Conservation (phyloP, 441 rosid species). For the Pelargonium cotyledonis region DNA sequence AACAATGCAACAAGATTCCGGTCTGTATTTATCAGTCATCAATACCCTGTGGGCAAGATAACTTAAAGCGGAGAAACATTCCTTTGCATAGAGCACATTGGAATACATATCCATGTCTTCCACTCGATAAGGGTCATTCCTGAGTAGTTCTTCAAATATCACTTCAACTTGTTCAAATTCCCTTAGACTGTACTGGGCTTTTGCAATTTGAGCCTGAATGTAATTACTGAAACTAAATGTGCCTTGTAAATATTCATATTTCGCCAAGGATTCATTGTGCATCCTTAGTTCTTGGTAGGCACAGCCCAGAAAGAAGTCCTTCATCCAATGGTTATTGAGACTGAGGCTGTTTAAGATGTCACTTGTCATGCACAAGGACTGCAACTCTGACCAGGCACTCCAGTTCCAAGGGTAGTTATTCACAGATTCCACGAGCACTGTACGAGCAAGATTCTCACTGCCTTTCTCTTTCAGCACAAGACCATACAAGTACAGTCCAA, state of each 20-base stretch:
- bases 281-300: conserved; percentile 84
- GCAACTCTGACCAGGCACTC: conserved; percentile 95
- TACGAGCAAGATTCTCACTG: conserved; percentile 62
- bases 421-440: conserved; percentile 76
- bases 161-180: conserved; percentile 93
- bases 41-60: conserved; percentile 85
- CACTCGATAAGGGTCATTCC: conserved; percentile 75
- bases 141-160: conserved; percentile 78
- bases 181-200: conserved; percentile 75
- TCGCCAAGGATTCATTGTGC: conserved; percentile 68
- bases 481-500: conserved; percentile 80
- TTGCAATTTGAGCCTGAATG: conserved; percentile 89
- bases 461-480: conserved; percentile 89
- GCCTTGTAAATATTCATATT: conserved; percentile 61
- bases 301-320: conserved; percentile 79
- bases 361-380: conserved; percentile 58
- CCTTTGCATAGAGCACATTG: conserved; percentile 87
- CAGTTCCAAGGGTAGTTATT: conserved; percentile 96
- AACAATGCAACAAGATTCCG: conserved; percentile 91
- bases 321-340: conserved; percentile 88
- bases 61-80: conserved; percentile 75
- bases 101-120: conserved; percentile 97
- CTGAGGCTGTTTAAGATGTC: conserved; percentile 65
- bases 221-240: conserved; percentile 75
- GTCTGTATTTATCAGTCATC: conserved; percentile 79